Evolutionary conservation across 2,329 filamentous ascomycete genomes (phyloP).

Genomic region (Plenodomus lindquistii): DNA sequence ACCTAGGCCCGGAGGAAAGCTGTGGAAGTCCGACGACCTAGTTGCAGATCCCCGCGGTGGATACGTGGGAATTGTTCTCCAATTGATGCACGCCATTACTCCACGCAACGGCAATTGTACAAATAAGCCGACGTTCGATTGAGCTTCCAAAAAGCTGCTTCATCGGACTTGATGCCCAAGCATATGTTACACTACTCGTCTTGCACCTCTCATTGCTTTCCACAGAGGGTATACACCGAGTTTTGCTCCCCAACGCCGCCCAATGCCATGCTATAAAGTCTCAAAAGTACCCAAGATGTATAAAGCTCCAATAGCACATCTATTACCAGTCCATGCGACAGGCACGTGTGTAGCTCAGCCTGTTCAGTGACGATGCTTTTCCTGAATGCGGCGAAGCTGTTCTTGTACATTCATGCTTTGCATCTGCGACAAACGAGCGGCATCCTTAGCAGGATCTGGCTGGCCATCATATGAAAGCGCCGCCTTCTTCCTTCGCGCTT

Average conservation of each 20-base stretch:
- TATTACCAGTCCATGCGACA: neutral
- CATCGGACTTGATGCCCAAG: neutral
- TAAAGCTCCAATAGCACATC: constrained; percentile 5
- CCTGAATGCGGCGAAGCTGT: constrained; percentile 73
- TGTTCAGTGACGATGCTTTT: constrained; percentile 49
- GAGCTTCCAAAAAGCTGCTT: neutral
- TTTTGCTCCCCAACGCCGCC: constrained; percentile 7
- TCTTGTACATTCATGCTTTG: constrained; percentile 72
- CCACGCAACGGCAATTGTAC: neutral
- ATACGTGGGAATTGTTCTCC: neutral
- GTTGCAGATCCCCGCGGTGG: neutral
- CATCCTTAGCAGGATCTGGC: constrained; percentile 61
- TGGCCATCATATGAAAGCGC: constrained; percentile 69
- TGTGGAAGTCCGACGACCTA: constrained; percentile 30
- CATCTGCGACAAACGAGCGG: constrained; percentile 58
- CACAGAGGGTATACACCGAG: constrained; percentile 3
- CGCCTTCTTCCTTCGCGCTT: constrained; percentile 74
- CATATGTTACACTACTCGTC: constrained; percentile 1
- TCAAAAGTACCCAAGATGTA: neutral
- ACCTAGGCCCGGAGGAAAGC: constrained; percentile 31
- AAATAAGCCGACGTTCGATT: neutral
- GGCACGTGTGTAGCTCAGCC: neutral
- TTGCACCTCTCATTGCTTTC: neutral
- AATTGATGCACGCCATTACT: neutral
- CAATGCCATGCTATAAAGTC: constrained; percentile 10